Conservation (phyloP, 768 basidiomycete genomes). For the Trametes maxima region DNA sequence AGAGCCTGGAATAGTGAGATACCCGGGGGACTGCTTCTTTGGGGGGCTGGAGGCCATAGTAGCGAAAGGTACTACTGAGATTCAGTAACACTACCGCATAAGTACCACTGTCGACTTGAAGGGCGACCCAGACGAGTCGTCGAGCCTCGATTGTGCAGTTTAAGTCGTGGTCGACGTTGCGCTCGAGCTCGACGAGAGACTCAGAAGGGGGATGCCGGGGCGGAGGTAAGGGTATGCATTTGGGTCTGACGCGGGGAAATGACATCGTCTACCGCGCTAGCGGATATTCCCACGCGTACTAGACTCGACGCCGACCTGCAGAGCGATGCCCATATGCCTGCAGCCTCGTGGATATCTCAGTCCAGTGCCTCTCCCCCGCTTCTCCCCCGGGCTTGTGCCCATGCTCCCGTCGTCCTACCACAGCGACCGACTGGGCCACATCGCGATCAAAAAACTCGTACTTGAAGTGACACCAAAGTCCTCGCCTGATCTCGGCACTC, state of each 20-base stretch:
- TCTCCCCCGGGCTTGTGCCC: not conserved
- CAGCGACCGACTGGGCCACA: not conserved
- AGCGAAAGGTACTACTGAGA: not conserved
- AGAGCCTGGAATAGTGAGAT: constrained; percentile 8
- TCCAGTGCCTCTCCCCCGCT: not conserved
- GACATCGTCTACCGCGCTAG: constrained; percentile 8
- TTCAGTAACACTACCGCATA: not conserved
- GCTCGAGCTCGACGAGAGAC: not conserved
- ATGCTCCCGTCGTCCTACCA: not conserved
- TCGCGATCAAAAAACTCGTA: not conserved
- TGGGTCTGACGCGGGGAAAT: not conserved
- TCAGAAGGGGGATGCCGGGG: not conserved
- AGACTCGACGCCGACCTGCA: not conserved
- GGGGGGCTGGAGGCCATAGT: constrained; percentile 16
- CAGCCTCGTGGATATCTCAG: constrained; percentile 11
- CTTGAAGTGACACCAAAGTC: not conserved
- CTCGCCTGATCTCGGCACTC: not conserved
- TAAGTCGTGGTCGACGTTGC: not conserved
- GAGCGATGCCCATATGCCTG: not conserved
- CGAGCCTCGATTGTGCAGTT: no score
- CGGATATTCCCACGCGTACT: constrained; percentile 11
- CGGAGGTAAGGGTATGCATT: not conserved
- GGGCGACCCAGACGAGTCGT: no score
- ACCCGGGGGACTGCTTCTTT: constrained; percentile 8
- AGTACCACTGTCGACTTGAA: not conserved